phyloP scores from a whole-genome alignment of 768 basidiomycete genomes.

The Podaxis pistillaris region DNA sequence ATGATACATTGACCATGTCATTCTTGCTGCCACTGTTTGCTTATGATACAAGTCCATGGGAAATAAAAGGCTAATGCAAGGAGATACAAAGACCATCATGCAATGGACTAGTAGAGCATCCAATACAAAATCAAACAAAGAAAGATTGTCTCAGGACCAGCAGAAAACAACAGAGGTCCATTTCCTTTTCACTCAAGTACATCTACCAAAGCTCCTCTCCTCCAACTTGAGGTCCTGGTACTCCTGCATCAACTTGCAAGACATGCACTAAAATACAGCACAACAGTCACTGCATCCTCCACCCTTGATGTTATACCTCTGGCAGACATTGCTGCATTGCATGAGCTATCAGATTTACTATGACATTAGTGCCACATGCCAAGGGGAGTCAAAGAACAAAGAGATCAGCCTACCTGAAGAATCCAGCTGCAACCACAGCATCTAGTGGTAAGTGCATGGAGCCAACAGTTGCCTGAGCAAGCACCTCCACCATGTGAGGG shows the following conservation, averaged over 20 bases:
- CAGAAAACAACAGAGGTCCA: not conserved
- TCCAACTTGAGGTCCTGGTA: slow-evolving; percentile 46
- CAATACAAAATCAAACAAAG: not conserved
- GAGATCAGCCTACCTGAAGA: slow-evolving; percentile 34
- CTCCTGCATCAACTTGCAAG: slow-evolving; percentile 51
- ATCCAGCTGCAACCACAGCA: slow-evolving; percentile 35
- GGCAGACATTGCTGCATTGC: slow-evolving; percentile 36
- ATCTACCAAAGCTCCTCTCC: slow-evolving; percentile 32
- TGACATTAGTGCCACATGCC: not conserved
- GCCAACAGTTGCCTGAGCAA: slow-evolving; percentile 34
- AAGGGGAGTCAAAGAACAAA: not conserved
- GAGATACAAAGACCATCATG: not conserved
- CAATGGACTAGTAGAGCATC: no score
- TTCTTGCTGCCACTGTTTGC: not conserved
- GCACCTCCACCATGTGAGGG: slow-evolving; percentile 31
- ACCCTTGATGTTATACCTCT: slow-evolving; percentile 47
- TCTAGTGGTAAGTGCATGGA: slow-evolving; percentile 31
- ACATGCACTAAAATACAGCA: slow-evolving; percentile 37
- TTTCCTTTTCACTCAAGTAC: not conserved
- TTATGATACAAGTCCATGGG: not conserved
- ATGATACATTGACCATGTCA: not conserved
- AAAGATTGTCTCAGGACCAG: not conserved
- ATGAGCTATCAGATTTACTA: slow-evolving; percentile 22
- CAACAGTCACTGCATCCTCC: slow-evolving; percentile 39
- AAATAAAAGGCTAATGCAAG: not conserved